Base-by-base conservation (phyloP, 2,329 filamentous ascomycete genomes). In the Coleophoma crateriformis region DNA sequence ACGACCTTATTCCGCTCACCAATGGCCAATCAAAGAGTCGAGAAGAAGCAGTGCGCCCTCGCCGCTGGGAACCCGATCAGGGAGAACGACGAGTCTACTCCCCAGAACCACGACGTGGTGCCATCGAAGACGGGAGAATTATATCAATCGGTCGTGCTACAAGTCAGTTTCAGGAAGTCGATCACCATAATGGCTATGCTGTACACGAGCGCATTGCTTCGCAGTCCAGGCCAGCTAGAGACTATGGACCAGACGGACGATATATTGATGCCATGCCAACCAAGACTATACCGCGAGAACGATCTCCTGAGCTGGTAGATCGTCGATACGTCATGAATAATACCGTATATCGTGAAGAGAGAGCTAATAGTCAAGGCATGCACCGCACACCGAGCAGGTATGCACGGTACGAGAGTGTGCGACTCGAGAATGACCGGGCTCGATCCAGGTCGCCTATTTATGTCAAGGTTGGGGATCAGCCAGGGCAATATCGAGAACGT, bases 371-470 rank as follows among this genome's bases (percentile, higher is more conserved):
- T 42, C 55, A 61, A 44, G 55, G 55, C 39, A 51, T 54, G 46
- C 54, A 59, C 35, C 60, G 58, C 34, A 60, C 60, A 33, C 61
- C 62, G 12, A 62, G 61, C 46, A 61, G 63, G 54, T 64, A 61
- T 55, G 61, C 62, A 47, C 49, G 63, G 22, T 67, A 66, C 49
- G 63, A 64, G 51, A 64, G 61, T 54, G 61, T 64, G 46, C 57
- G 63, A 54, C 56, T 61, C n/a, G 57, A 61, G 50, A 58, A 58
- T 50, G 64, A 64, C 38, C 61, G 61, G 45, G 56, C 58, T 13
- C 64, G 63, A 53, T 67, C 67, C 14, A 61, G 59, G 45, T 67
- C 68, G 37, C 64, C 67, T 46, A 56, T 61, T 49, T 67, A 65
- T 57, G 54, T 62, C 49, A 64, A 64, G 35, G 50, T 61, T 19